Conservation (phyloP, 495 filamentous ascomycete genomes). For the Daldinia decipiens region DNA sequence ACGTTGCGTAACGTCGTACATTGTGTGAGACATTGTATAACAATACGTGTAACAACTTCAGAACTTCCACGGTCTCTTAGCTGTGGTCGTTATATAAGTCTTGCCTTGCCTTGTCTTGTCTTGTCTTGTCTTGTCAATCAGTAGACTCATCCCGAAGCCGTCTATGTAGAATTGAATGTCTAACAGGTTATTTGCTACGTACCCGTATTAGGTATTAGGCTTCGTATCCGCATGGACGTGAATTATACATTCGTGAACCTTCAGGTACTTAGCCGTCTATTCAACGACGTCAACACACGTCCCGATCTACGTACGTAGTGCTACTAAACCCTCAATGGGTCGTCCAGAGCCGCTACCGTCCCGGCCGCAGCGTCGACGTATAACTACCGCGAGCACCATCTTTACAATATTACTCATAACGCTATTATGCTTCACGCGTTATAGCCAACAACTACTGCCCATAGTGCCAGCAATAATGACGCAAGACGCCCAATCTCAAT, state of each 20-base stretch:
- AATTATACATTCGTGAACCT: constrained; percentile 5
- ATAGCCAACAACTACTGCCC: background rate
- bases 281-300: constrained; percentile 17
- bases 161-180: constrained; percentile 2
- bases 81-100: background rate
- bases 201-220: background rate
- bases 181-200: constrained; percentile 1
- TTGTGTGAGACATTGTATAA: background rate
- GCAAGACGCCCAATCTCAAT: constrained; percentile 4
- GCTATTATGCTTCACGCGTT: constrained; percentile 32
- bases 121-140: constrained; percentile 2
- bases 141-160: background rate
- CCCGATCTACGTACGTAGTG: background rate
- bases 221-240: background rate
- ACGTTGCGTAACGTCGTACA: constrained; percentile 13
- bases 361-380: constrained; percentile 14
- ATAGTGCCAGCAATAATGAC: background rate
- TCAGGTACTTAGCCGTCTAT: background rate
- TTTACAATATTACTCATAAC: constrained; percentile 27
- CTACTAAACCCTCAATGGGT: constrained; percentile 22
- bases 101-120: too few species aligned
- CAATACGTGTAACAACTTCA: background rate
- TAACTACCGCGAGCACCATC: constrained; percentile 18
- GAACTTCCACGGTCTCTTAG: background rate
- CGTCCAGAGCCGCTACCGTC: background rate